Conservation (phyloP, 768 basidiomycete species). For the Phylloporus scabripes region DNA sequence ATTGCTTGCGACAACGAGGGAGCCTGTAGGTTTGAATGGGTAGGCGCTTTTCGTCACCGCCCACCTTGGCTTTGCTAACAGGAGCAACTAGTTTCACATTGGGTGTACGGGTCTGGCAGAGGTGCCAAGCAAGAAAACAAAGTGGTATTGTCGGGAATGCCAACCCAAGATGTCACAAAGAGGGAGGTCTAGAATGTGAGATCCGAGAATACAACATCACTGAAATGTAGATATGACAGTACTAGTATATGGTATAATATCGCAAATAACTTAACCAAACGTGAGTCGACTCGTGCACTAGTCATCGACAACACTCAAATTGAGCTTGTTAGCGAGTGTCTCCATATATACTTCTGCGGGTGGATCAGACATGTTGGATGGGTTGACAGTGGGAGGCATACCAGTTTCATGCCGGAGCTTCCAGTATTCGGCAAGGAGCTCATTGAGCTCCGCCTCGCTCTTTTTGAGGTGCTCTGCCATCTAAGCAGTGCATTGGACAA, state of each 20-base stretch:
- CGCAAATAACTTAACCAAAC: slow-evolving; percentile 14
- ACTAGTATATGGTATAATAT: slow-evolving; percentile 9
- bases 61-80: background rate
- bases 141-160: slow-evolving; percentile 75
- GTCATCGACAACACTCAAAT: slow-evolving; percentile 42
- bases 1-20: slow-evolving; percentile 73
- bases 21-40: slow-evolving; percentile 76
- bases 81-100: slow-evolving; percentile 57
- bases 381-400: slow-evolving; percentile 22
- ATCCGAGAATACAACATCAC: slow-evolving; percentile 1
- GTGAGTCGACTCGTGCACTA: slow-evolving; percentile 1
- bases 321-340: slow-evolving; percentile 75
- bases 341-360: slow-evolving; percentile 78
- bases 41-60: slow-evolving; percentile 33
- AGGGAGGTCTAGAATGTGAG: slow-evolving; percentile 29
- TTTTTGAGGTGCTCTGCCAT: slow-evolving; percentile 70
- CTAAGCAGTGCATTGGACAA: slow-evolving; percentile 33
- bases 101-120: slow-evolving; percentile 57
- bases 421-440: slow-evolving; percentile 81
- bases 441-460: slow-evolving; percentile 75
- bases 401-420: slow-evolving; percentile 72
- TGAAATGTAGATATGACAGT: background rate
- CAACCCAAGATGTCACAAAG: slow-evolving; percentile 32
- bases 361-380: slow-evolving; percentile 1
- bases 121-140: slow-evolving; percentile 48